phyloP scores from a whole-genome alignment of 2,329 filamentous ascomycete genomes.

The Penicillium oxalicum region DNA sequence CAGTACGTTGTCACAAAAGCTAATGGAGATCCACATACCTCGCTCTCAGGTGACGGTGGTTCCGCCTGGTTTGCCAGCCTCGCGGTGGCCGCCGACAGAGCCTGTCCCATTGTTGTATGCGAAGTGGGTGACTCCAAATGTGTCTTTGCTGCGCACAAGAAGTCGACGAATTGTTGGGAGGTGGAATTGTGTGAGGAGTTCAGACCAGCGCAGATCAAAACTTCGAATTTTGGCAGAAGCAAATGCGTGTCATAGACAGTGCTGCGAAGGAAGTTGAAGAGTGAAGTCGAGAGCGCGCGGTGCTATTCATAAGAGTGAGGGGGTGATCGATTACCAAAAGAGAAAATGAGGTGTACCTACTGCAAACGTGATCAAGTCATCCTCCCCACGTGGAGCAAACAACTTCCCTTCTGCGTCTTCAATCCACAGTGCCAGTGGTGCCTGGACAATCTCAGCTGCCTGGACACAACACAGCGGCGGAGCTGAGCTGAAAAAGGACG shows the following conservation, averaged over 20 bases:
- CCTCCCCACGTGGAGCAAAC: slow-evolving; percentile 21
- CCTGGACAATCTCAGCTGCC: slow-evolving; percentile 56
- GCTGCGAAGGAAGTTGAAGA: slow-evolving; percentile 28
- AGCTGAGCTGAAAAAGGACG: slow-evolving; percentile 49
- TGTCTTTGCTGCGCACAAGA: slow-evolving; percentile 65
- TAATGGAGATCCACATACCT: not conserved
- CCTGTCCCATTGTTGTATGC: slow-evolving; percentile 56
- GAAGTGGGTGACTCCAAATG: slow-evolving; percentile 57
- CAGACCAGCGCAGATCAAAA: slow-evolving; percentile 49
- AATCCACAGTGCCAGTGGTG: slow-evolving; percentile 31
- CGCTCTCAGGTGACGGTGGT: not conserved
- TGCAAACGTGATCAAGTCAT: slow-evolving; percentile 29
- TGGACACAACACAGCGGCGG: slow-evolving; percentile 48
- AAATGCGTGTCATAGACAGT: slow-evolving; percentile 22
- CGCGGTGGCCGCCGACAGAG: slow-evolving; percentile 56
- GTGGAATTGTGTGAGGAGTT: slow-evolving; percentile 47
- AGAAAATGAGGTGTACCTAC: slow-evolving; percentile 23
- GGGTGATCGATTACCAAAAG: not conserved
- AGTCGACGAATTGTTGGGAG: slow-evolving; percentile 47
- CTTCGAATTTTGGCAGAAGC: slow-evolving; percentile 48
- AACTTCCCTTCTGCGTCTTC: slow-evolving; percentile 28
- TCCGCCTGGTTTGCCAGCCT: slow-evolving; percentile 45
- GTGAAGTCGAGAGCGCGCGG: slow-evolving; percentile 27
- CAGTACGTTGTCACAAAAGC: too few relatives aligned
- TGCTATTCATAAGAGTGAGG: slow-evolving; percentile 25